Percentiles rank a stretch among this genome's conserved stretches.
Conservation (phyloP, 257 asterid species). For the Solanum pennellii region DNA sequence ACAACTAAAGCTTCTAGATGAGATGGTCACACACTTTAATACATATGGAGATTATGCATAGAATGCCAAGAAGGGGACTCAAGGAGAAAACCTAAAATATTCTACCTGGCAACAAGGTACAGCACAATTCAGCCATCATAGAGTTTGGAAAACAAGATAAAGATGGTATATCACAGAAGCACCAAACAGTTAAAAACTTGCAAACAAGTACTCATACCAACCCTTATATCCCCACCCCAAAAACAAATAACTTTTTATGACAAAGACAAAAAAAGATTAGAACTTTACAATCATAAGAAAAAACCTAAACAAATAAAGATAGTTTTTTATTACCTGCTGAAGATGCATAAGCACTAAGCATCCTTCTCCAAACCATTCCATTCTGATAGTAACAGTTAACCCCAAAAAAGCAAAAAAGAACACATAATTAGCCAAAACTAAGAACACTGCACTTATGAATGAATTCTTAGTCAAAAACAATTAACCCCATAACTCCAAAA, state of each 20-base stretch:
- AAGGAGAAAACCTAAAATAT: not conserved
- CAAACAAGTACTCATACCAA: not conserved
- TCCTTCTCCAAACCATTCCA: constrained; percentile 33
- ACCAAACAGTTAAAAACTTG: not conserved
- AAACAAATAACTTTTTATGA: not conserved
- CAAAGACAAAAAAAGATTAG: not conserved
- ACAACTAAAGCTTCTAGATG: not conserved
- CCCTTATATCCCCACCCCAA: not conserved
- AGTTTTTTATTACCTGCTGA: constrained; percentile 25
- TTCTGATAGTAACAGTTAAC: constrained; percentile 17
- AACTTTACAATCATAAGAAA: not conserved
- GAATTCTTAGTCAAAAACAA: not conserved
- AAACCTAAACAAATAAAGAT: not conserved
- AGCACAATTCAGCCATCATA: not conserved
- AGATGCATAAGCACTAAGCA: constrained; percentile 20
- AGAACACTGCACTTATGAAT: not conserved
- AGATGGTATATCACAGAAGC: not conserved
- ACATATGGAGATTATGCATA: not conserved
- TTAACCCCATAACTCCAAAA: not conserved
- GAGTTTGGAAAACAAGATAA: not conserved
- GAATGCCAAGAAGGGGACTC: not conserved
- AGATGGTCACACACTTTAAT: not conserved
- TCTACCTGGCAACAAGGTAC: not conserved
- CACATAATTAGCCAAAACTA: not conserved
- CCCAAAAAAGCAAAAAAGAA: not conserved